These are phyloP conservation scores for Xylaria sp. DNA, from an alignment of 495 filamentous ascomycete species.

Conservation along the genomic window DNA sequence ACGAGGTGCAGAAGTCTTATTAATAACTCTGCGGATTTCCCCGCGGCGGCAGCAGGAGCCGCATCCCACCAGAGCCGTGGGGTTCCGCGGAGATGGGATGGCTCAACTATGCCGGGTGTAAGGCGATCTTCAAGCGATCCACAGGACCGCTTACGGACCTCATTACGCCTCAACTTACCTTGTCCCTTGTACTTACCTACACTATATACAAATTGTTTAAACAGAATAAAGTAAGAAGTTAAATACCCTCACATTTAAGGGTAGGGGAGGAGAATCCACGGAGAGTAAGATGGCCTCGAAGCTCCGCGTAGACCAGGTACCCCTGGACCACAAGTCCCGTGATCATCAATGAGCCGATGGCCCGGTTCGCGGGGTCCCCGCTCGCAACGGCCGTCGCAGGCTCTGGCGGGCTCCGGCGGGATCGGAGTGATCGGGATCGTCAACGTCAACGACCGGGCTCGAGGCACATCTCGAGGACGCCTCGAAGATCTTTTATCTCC, in stretches of 20 bases:
- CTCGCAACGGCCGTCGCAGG: conserved; percentile 1
- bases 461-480: not conserved
- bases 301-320: not conserved
- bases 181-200: not conserved
- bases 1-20: not conserved
- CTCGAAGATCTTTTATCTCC: not conserved
- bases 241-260: not conserved
- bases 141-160: not conserved
- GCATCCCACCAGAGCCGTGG: not conserved
- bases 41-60: not conserved
- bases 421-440: not conserved
- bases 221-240: not conserved
- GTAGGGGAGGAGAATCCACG: not conserved
- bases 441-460: not conserved
- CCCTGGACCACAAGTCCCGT: conserved; percentile 7
- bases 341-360: not conserved
- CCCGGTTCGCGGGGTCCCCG: not conserved
- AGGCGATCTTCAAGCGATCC: not conserved
- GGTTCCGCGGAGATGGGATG: not conserved
- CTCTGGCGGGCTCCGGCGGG: not conserved
- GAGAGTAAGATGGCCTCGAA: not conserved
- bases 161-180: not conserved
- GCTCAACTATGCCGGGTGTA: not conserved
- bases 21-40: not conserved
- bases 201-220: not conserved